Conservation (phyloP, 2,329 filamentous ascomycete species). For the Nannizziopsis barbatae region DNA sequence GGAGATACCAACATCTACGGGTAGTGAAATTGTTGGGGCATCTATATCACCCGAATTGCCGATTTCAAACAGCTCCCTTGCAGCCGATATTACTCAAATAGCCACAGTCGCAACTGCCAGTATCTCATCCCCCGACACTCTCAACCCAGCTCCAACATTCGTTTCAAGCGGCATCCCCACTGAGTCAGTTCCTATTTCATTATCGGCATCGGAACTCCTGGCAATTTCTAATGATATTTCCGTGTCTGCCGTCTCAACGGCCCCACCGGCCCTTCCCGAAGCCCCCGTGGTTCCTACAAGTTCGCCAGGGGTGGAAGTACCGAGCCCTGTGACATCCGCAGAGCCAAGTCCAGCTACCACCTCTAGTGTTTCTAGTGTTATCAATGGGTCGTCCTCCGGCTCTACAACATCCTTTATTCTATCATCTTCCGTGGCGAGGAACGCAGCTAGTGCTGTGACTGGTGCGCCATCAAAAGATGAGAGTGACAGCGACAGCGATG, state of each 20-base stretch:
- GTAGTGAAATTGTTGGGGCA: background rate
- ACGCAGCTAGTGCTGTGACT: background rate
- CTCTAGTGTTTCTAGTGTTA: background rate
- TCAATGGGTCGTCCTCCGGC: background rate
- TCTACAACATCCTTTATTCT: background rate
- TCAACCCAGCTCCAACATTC: background rate
- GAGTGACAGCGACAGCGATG: background rate
- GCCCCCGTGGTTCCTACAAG: background rate
- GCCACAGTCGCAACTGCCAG: background rate
- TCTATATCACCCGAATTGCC: background rate
- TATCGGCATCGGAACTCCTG: background rate
- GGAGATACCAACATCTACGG: background rate
- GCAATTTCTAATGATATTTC: background rate
- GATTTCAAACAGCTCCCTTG: background rate
- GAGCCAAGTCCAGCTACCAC: background rate
- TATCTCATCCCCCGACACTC: background rate
- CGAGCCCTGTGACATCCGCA: background rate
- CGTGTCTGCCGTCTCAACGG: background rate
- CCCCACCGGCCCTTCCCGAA: background rate
- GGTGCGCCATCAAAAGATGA: background rate
- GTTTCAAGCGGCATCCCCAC: background rate
- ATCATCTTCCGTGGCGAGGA: background rate
- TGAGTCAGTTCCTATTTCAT: background rate
- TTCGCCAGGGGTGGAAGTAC: background rate
- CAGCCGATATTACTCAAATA: background rate